phyloP scores from a whole-genome alignment of 768 basidiomycete genomes.

The Tulasnella sp. region DNA sequence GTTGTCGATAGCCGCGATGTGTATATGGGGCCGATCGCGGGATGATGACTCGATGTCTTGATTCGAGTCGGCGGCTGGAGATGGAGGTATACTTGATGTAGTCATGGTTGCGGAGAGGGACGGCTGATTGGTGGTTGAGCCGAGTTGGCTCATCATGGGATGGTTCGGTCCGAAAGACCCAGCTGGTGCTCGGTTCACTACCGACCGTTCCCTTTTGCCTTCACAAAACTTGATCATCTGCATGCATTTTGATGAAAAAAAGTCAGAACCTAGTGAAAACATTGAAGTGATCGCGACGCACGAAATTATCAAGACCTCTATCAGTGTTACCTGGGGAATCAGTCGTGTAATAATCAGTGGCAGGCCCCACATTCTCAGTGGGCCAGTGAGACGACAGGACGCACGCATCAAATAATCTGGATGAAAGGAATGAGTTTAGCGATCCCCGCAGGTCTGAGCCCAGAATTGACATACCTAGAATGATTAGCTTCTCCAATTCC shows the following conservation, averaged over 20 bases:
- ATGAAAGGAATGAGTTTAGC: not conserved
- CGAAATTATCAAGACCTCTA: slow-evolving; percentile 74
- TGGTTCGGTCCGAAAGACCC: slow-evolving; percentile 45
- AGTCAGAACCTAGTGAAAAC: not conserved
- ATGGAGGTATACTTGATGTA: not conserved
- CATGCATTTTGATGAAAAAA: not conserved
- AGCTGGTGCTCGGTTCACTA: slow-evolving; percentile 70
- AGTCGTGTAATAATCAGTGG: not conserved
- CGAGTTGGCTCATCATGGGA: slow-evolving; percentile 33
- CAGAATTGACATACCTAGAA: slow-evolving; percentile 45
- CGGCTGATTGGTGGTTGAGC: slow-evolving; percentile 13
- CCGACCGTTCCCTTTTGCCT: slow-evolving; percentile 62
- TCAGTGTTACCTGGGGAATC: slow-evolving; percentile 41
- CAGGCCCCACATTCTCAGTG: not conserved
- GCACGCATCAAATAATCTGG: slow-evolving; percentile 87
- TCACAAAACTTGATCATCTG: slow-evolving; percentile 84
- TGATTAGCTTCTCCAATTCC: slow-evolving; percentile 85
- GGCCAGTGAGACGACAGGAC: not conserved
- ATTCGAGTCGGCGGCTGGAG: slow-evolving; percentile 18
- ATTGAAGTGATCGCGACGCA: not conserved
- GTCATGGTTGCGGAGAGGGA: not conserved
- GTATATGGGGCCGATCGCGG: slow-evolving; percentile 55
- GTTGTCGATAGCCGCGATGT: slow-evolving; percentile 90
- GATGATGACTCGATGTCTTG: slow-evolving; percentile 8
- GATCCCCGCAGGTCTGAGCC: not conserved